These are phyloP conservation scores for Penicillium sp. DNA, from an alignment of 2,329 filamentous ascomycete species.

Conservation along the genomic window DNA sequence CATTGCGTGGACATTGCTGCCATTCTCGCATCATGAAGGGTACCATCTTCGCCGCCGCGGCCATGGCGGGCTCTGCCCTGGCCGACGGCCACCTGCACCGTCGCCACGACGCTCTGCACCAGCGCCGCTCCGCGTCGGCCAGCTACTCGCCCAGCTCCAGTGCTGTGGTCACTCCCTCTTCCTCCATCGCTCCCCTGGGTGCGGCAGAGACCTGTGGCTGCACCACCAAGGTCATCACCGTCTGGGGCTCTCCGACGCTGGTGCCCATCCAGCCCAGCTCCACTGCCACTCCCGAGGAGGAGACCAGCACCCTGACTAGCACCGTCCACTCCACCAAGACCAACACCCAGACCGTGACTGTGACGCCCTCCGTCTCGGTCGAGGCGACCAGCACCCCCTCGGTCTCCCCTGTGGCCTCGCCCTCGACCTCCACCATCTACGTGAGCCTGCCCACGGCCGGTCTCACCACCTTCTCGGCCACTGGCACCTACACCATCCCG, in stretches of 20 bases:
- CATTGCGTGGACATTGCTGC: slow-evolving; percentile 36
- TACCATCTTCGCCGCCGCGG: slow-evolving; percentile 58
- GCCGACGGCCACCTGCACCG: slow-evolving; percentile 59
- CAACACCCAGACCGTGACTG: slow-evolving; percentile 36
- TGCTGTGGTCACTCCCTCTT: slow-evolving; percentile 5
- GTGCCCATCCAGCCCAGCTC: slow-evolving; percentile 36
- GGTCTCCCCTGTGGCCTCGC: slow-evolving; percentile 11
- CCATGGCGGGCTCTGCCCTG: slow-evolving; percentile 50
- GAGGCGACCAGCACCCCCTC: no score
- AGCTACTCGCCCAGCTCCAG: slow-evolving; percentile 14
- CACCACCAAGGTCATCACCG: slow-evolving; percentile 70
- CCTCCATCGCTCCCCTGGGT: slow-evolving; percentile 25
- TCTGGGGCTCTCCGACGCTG: slow-evolving; percentile 62
- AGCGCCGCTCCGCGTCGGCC: slow-evolving; percentile 49
- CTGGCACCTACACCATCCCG: slow-evolving; percentile 72
- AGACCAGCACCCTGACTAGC: slow-evolving; percentile 29
- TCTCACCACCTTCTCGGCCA: slow-evolving; percentile 57
- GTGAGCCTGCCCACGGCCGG: slow-evolving; percentile 47
- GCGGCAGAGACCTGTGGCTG: slow-evolving; percentile 60
- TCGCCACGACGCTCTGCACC: slow-evolving; percentile 56
- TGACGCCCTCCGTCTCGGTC: slow-evolving; percentile 19
- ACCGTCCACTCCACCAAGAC: slow-evolving; percentile 42
- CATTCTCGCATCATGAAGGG: slow-evolving; percentile 66
- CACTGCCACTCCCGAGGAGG: slow-evolving; percentile 14
- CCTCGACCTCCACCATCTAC: slow-evolving; percentile 11